Percentiles rank a stretch among this genome's conserved stretches.
Conservation (phyloP, 1,139 yeast species). For the Blastobotrys apis region DNA sequence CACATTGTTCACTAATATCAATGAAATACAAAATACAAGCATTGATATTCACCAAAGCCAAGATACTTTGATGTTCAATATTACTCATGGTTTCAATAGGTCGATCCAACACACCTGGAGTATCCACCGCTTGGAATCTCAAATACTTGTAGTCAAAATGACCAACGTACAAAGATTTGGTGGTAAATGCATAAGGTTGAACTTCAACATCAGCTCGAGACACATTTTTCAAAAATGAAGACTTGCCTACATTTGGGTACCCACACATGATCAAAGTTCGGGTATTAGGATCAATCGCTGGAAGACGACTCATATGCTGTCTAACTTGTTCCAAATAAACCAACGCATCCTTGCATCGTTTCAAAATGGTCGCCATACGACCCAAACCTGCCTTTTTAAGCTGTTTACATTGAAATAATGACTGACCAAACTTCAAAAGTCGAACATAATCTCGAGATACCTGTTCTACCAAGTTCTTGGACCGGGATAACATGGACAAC, state of each 20-base stretch:
- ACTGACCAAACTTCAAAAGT: constrained; percentile 92
- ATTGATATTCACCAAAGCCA: constrained; percentile 96
- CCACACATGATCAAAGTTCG: constrained; percentile 97
- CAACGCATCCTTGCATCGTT: constrained; percentile 91
- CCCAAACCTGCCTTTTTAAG: constrained; percentile 97
- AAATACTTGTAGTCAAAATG: constrained; percentile 96
- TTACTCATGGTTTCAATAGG: constrained; percentile 99
- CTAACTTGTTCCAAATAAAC: constrained; percentile 95
- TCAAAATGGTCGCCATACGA: constrained; percentile 97
- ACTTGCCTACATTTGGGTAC: constrained; percentile 98
- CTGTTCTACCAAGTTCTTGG: constrained; percentile 90
- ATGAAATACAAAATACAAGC: constrained; percentile 94
- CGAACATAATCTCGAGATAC: constrained; percentile 93
- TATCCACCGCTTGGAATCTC: constrained; percentile 97
- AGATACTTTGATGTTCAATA: constrained; percentile 98
- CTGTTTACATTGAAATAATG: constrained; percentile 96
- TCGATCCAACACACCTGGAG: constrained; percentile 97
- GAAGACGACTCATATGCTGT: constrained; percentile 97
- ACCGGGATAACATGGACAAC: constrained; percentile 90
- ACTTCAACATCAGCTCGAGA: constrained; percentile 99
- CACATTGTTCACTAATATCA: constrained; percentile 99
- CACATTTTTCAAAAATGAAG: constrained; percentile 86
- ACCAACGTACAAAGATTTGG: constrained; percentile 91
- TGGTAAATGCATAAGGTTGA: constrained; percentile 98
- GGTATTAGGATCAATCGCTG: constrained; percentile 97